A percentile compares a stretch with the other conserved stretches of the same genome.
These are phyloP conservation scores for Eutypa lata DNA, from an alignment of 2,329 filamentous ascomycete genomes.

Conservation along the genomic window DNA sequence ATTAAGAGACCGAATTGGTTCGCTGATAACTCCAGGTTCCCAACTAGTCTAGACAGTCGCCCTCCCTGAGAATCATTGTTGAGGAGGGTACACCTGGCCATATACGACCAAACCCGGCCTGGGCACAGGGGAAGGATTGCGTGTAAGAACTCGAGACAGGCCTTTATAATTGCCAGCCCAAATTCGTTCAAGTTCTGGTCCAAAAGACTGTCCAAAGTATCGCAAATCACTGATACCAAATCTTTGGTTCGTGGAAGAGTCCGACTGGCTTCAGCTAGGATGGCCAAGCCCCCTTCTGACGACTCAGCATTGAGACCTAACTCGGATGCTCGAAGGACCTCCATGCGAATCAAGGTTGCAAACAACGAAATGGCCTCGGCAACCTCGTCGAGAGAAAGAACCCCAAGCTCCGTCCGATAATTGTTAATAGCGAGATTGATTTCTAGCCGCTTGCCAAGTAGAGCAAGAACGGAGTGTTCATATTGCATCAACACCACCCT, in stretches of 20 bases:
- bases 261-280: constrained; percentile 58
- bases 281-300: constrained; percentile 37
- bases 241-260: constrained; percentile 60
- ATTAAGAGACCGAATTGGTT: constrained; percentile 76
- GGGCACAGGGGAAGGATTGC: constrained; percentile 72
- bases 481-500: constrained; percentile 76
- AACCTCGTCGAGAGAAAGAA: constrained; percentile 58
- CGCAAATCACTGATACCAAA: constrained; percentile 76
- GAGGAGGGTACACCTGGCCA: constrained; percentile 77
- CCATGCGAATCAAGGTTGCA: constrained; percentile 62
- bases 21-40: constrained; percentile 74
- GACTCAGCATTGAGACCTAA: constrained; percentile 14
- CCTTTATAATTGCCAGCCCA: constrained; percentile 62
- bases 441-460: constrained; percentile 74
- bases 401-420: constrained; percentile 50
- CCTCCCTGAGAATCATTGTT: constrained; percentile 73
- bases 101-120: constrained; percentile 83
- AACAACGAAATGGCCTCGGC: constrained; percentile 74
- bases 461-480: constrained; percentile 73
- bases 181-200: constrained; percentile 62
- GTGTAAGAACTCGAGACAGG: constrained; percentile 78
- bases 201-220: constrained; percentile 73
- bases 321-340: constrained; percentile 35
- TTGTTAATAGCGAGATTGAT: constrained; percentile 59
- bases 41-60: constrained; percentile 73